Base-by-base conservation (phyloP, 2,329 filamentous ascomycete genomes). In the Zalaria obscura region DNA sequence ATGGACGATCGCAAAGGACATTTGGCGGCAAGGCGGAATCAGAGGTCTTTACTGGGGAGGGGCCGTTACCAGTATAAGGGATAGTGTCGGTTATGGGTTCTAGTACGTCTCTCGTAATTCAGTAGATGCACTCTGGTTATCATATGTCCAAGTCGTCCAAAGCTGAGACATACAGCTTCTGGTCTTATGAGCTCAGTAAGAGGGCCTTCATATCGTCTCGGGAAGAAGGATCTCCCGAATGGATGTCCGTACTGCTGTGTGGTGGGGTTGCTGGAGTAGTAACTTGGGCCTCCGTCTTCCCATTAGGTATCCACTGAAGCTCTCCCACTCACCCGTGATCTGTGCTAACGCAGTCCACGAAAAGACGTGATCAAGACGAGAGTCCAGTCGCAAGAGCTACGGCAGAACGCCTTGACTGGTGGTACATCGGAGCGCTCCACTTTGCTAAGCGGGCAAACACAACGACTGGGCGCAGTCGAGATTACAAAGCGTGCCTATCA, bases 21-120 rank as follows among this genome's bases (percentile, higher is more conserved):
- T 60, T 9, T 60, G 58, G 57, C 40, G 43, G 48, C 48, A 51
- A 45, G 63, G 52, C 39, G 58, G 80, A 0, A 42, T 85, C 3
- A 68, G 70, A 33, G 88, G 87, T 0, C 61, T 95, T 25, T 95
- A 93, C 56, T 73, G 78, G 47, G 89, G 87, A 18, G 89, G 89
- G 18, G 68, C 66, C 0, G 76, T 95, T 10, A 96, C 89, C 1
- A 84, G 81, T 40, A 57, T 89, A 34, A 72, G 89, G 39, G 89
- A 96, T 61, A 80, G 81, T 44, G 74, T 95, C 42, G 89, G 89
- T n/a, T 96, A 95, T 62, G 89, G 88, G 0, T 95, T 95, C 60
- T 96, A 95, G 73, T 77, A 67, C 53, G 70, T 55, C 41, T 36
- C 38, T 35, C 36, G 38, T 25, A 40, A 28, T 32, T 32, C 8